These are phyloP conservation scores for Thozetella sp. DNA, from an alignment of 495 filamentous ascomycete genomes.

Conservation along the genomic window DNA sequence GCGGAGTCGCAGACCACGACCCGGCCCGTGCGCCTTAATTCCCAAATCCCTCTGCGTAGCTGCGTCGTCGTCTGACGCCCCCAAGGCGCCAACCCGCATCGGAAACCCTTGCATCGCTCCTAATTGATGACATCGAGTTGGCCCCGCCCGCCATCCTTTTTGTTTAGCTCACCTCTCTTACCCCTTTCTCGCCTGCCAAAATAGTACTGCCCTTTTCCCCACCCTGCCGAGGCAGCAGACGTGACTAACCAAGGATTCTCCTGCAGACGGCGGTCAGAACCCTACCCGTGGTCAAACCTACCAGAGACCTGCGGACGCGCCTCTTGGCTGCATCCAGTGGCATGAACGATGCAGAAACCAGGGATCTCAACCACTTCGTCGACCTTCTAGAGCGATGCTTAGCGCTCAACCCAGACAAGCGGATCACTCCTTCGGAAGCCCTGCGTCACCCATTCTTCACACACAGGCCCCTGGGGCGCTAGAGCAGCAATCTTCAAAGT, in stretches of 20 bases:
- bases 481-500: conserved; percentile 1
- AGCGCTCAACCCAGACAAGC: conserved; percentile 89
- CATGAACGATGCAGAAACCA: conserved; percentile 73
- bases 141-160: background rate
- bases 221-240: background rate
- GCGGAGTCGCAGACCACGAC: background rate
- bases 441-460: conserved; percentile 80
- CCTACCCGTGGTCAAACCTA: conserved; percentile 76
- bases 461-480: conserved; percentile 16
- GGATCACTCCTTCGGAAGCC: conserved; percentile 83
- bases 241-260: conserved; percentile 14
- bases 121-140: background rate
- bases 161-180: background rate
- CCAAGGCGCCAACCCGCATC: background rate
- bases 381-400: conserved; percentile 88
- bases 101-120: background rate
- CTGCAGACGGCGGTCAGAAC: conserved; percentile 65
- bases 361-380: conserved; percentile 78
- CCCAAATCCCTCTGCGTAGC: no score
- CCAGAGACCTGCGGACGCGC: conserved; percentile 77
- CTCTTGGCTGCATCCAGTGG: conserved; percentile 73
- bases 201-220: no score
- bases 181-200: no score
- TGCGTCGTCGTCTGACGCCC: background rate
- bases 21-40: no score